Evolutionary conservation across 1,139 yeast species (phyloP).

Genomic region (Geotrichum restrictum): DNA sequence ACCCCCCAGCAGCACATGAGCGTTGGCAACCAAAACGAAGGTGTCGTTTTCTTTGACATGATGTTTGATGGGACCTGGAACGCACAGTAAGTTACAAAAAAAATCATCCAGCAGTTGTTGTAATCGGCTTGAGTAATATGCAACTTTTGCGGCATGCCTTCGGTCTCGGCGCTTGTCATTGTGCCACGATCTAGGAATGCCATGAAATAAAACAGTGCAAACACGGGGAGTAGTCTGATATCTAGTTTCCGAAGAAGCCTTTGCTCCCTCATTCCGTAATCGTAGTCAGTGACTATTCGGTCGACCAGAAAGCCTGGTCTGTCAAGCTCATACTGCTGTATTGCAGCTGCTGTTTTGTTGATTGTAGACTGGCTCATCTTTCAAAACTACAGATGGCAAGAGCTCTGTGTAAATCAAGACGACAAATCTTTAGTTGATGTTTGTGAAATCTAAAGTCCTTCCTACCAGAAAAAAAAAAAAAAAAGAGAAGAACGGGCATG

Average conservation of each 20-base stretch:
- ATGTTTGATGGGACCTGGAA: slow-evolving; percentile 51
- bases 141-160: slow-evolving; percentile 51
- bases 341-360: slow-evolving; percentile 14
- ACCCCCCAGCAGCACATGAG: slow-evolving; percentile 54
- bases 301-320: slow-evolving; percentile 2
- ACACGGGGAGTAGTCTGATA: slow-evolving; percentile 28
- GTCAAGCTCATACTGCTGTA: slow-evolving; percentile 16
- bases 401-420: too few species aligned
- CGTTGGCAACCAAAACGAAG: slow-evolving; percentile 45
- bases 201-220: slow-evolving; percentile 49
- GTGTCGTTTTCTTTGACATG: slow-evolving; percentile 36
- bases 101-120: slow-evolving; percentile 51
- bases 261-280: slow-evolving; percentile 8
- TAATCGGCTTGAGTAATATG: slow-evolving; percentile 47
- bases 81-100: slow-evolving; percentile 50
- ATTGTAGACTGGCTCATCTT: slow-evolving; percentile 17
- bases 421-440: too few species aligned
- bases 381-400: neutral
- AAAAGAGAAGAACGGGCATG: too few species aligned
- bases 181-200: slow-evolving; percentile 57
- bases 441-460: too few species aligned
- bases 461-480: too few species aligned
- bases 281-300: neutral
- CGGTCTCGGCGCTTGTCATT: slow-evolving; percentile 57
- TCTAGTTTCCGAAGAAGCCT: slow-evolving; percentile 27